Base-by-base conservation (phyloP, 1,139 yeast genomes). In the Scheffersomyces stambukii region DNA sequence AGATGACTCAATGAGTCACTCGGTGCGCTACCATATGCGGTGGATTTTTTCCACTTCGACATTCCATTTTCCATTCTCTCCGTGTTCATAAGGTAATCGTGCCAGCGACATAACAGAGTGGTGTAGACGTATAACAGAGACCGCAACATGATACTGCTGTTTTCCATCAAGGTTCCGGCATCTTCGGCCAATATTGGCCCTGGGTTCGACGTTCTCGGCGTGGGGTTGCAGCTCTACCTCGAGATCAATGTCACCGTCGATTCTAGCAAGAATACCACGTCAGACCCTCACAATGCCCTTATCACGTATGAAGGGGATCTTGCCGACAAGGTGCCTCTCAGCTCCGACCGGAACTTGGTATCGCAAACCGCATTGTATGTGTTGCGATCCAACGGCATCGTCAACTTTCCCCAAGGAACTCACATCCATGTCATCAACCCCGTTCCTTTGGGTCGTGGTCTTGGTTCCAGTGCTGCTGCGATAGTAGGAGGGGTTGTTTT, bases 401-500 rank as follows among this genome's bases (percentile, higher is more conserved):
- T 75, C 29, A 57, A 72, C 18, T 91, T 91, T 62, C 96, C 97
- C 21, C 50, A 57, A 8, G 96, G 96, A 18, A 89, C 97, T n/a
- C 71, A 64, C 30, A 70, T 91, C 26, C 82, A 76, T 38, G 93
- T 91, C 33, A 69, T 64, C 37, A 91, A 91, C 57, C 96, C 96
- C 17, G 88, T 91, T 43, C 97, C 98, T 5, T 67, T 91, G 39
- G 97, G 98, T 17, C 78, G 98, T 54, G 98, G 98, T 6, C 70
- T 91, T 37, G 98, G 98, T 1, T 89, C 97, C 1, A 83, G 95
- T n/a, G 98, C 96, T 27, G 95, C 97, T 8, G 98, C 98, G 21
- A 95, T 91, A 21, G 97, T 91, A 15, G 97, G 95, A 9, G 98
- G 98, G 43, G 91, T 84, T n/a, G 69, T 88, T 62, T 68, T 91